Evolutionary conservation across 2,329 filamentous ascomycete genomes (phyloP).

Genomic region (Aspergillus udagawae): DNA sequence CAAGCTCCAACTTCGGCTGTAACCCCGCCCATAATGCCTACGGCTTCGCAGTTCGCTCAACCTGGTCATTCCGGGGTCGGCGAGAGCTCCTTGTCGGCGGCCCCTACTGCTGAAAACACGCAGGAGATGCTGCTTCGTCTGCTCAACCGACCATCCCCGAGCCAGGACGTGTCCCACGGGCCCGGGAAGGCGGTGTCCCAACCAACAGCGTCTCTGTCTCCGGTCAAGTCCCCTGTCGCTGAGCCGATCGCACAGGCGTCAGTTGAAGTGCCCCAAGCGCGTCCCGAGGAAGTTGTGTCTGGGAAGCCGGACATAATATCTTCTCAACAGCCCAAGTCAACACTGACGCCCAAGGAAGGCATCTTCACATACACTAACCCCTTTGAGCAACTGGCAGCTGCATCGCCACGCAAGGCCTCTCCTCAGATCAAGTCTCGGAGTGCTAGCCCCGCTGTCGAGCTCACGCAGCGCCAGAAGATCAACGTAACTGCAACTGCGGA

Average conservation of each 20-base stretch:
- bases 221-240: conserved; percentile 26
- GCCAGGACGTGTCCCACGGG: conserved; percentile 22
- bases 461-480: conserved; percentile 19
- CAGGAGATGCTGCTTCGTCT: conserved; percentile 83
- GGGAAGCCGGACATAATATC: conserved; percentile 36
- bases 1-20: conserved; percentile 27
- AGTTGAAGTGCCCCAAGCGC: conserved; percentile 10
- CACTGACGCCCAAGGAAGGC: conserved; percentile 36
- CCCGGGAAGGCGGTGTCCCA: conserved; percentile 28
- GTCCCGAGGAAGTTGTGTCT: conserved; percentile 13
- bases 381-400: conserved; percentile 65
- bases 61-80: conserved; percentile 17
- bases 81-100: conserved; percentile 15
- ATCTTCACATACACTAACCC: conserved; percentile 70
- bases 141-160: conserved; percentile 66
- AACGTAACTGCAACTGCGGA: conserved; percentile 20
- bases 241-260: conserved; percentile 13
- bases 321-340: conserved; percentile 27
- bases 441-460: conserved; percentile 37
- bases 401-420: conserved; percentile 58
- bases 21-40: conserved; percentile 22
- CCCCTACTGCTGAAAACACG: conserved; percentile 59
- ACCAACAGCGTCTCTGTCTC: conserved; percentile 38
- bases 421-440: conserved; percentile 45
- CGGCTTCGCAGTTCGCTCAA: conserved; percentile 18